Percentiles rank a stretch among this genome's conserved stretches.
phyloP scores from a whole-genome alignment of 2,329 filamentous ascomycete species.

The Fusarium pseudonygamai region DNA sequence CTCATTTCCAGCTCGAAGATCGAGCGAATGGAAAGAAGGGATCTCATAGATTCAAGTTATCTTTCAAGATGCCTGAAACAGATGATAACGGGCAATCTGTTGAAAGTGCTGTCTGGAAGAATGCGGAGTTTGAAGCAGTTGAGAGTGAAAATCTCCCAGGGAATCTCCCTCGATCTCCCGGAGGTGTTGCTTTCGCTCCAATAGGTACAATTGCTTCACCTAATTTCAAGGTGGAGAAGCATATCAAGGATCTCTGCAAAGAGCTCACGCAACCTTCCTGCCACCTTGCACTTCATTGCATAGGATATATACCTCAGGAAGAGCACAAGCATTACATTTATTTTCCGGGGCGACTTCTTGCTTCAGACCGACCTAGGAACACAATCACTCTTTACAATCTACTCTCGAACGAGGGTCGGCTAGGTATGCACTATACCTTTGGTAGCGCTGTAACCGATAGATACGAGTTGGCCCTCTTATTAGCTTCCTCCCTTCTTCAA shows the following conservation, averaged over 20 bases:
- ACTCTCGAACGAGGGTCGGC: neutral
- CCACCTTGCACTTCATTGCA: neutral
- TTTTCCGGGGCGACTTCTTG: rapidly evolving
- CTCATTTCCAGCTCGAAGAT: neutral
- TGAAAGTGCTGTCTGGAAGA: neutral
- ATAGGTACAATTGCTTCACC: neutral
- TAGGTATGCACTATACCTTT: neutral
- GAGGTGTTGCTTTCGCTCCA: neutral
- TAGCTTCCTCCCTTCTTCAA: neutral
- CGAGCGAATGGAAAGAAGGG: neutral
- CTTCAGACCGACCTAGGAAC: rapidly evolving
- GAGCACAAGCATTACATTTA: neutral
- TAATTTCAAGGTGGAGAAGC: neutral
- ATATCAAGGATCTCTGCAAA: neutral
- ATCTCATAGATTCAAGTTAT: neutral
- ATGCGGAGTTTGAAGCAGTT: neutral
- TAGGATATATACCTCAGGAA: neutral
- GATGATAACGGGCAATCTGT: neutral
- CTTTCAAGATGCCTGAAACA: neutral
- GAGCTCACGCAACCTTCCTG: neutral
- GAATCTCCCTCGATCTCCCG: neutral
- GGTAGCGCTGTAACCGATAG: neutral
- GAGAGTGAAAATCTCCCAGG: neutral
- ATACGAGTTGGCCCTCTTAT: neutral
- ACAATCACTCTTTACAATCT: neutral